A percentile compares a stretch with the other conserved stretches of the same genome.
Evolutionary conservation across 306 rosid genomes (phyloP).

Genomic region (Albizia julibrissin): DNA sequence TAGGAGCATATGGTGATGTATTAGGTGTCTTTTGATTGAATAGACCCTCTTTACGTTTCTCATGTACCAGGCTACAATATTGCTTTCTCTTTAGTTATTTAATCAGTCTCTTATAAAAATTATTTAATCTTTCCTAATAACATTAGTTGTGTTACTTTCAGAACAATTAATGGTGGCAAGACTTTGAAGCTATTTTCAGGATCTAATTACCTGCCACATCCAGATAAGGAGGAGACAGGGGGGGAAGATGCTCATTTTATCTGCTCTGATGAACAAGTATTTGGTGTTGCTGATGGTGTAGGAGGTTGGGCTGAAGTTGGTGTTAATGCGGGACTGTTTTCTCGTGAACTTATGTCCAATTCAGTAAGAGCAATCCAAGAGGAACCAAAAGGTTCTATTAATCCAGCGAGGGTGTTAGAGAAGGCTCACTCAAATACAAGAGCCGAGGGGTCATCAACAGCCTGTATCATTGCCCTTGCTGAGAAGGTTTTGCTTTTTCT

Average conservation of each 20-base stretch:
- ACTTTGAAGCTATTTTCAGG: conserved; percentile 73
- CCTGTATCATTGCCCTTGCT: conserved; percentile 75
- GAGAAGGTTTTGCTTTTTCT: conserved; percentile 54
- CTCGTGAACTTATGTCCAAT: conserved; percentile 76
- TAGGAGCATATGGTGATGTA: not conserved
- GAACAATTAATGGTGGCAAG: conserved; percentile 49
- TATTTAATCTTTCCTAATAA: conserved; percentile 8
- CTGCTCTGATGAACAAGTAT: conserved; percentile 68
- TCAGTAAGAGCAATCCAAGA: conserved; percentile 66
- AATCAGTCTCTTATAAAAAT: conserved; percentile 4
- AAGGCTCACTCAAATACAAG: conserved; percentile 74
- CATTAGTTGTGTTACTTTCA: conserved; percentile 39
- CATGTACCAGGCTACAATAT: not conserved
- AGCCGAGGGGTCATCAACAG: conserved; percentile 90
- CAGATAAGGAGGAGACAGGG: conserved; percentile 82
- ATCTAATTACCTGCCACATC: conserved; percentile 88
- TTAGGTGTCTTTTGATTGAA: not conserved
- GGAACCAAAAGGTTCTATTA: conserved; percentile 64
- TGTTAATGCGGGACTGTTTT: conserved; percentile 73
- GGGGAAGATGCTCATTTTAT: conserved; percentile 97
- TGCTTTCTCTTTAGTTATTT: conserved; percentile 12
- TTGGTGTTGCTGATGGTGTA: conserved; percentile 95
- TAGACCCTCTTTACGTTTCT: not conserved
- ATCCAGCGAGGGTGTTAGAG: conserved; percentile 76
- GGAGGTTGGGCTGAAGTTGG: conserved; percentile 98